These are phyloP conservation scores for Russula ochroleuca DNA, from an alignment of 768 basidiomycete species.

Conservation along the genomic window DNA sequence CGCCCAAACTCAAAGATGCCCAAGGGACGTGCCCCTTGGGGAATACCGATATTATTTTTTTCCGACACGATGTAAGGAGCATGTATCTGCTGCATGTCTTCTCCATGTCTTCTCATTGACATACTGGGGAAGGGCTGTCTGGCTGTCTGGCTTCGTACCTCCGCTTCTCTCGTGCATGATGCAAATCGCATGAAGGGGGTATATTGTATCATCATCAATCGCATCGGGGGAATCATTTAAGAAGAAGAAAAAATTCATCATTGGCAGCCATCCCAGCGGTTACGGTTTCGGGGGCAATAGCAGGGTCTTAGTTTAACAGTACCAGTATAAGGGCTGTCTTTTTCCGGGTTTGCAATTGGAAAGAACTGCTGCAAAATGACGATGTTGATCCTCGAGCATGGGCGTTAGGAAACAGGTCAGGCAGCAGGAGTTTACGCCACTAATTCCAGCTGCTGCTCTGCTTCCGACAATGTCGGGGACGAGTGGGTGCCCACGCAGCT, in stretches of 20 bases:
- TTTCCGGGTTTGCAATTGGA: background rate
- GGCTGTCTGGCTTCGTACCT: background rate
- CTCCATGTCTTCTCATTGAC: background rate
- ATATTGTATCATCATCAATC: background rate
- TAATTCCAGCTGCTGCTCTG: background rate
- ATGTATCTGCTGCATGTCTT: background rate
- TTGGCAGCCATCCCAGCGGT: background rate
- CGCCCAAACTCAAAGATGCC: background rate
- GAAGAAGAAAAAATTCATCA: background rate
- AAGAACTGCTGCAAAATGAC: too few relatives aligned
- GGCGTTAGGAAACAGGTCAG: background rate
- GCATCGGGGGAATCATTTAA: background rate
- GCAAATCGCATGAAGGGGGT: background rate
- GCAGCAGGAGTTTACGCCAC: background rate
- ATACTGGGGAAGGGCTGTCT: background rate
- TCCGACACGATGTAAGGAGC: background rate
- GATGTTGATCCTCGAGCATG: background rate
- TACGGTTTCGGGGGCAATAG: constrained; percentile 3
- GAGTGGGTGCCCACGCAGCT: constrained; percentile 4
- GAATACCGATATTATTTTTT: background rate
- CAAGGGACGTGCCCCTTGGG: background rate
- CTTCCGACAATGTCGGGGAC: constrained; percentile 3
- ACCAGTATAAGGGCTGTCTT: too few relatives aligned
- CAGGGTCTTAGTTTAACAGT: too few relatives aligned
- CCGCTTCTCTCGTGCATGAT: constrained; percentile 5